Percentiles rank a stretch among this genome's conserved stretches.
Conservation (phyloP, 257 asterid genomes). For the Solanum lignicaule region DNA sequence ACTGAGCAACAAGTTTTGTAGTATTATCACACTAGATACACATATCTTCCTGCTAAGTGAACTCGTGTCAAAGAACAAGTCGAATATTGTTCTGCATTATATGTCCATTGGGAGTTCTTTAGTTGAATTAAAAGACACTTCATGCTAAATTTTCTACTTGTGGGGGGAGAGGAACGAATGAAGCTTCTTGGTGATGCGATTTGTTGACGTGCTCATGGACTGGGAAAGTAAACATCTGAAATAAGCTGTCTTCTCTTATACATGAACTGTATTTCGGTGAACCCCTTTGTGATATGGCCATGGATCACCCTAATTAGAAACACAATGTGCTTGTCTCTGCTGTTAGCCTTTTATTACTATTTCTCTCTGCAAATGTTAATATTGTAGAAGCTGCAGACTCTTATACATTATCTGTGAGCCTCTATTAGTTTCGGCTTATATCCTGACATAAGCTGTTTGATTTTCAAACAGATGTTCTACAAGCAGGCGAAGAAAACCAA, state of each 20-base stretch:
- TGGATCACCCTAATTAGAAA: background rate
- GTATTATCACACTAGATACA: background rate
- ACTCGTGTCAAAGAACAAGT: background rate
- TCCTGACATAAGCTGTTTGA: background rate
- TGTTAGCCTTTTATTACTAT: background rate
- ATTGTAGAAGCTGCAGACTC: background rate
- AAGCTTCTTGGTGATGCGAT: background rate
- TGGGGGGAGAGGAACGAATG: background rate
- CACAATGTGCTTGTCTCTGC: background rate
- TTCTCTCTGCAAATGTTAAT: background rate
- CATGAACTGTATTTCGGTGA: background rate
- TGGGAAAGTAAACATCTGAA: background rate
- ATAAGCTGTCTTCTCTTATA: background rate
- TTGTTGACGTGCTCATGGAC: background rate
- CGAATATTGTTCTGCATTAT: background rate
- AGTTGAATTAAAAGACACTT: background rate
- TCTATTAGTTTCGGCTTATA: background rate
- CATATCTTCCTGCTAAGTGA: background rate
- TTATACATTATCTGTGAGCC: background rate
- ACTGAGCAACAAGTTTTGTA: background rate
- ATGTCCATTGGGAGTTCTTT: background rate
- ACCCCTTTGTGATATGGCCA: background rate
- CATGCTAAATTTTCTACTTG: background rate
- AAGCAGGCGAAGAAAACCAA: slow-evolving; percentile 93
- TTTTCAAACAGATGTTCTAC: slow-evolving; percentile 59